phyloP scores from a whole-genome alignment of 768 basidiomycete species.

The Suillus tomentosus region DNA sequence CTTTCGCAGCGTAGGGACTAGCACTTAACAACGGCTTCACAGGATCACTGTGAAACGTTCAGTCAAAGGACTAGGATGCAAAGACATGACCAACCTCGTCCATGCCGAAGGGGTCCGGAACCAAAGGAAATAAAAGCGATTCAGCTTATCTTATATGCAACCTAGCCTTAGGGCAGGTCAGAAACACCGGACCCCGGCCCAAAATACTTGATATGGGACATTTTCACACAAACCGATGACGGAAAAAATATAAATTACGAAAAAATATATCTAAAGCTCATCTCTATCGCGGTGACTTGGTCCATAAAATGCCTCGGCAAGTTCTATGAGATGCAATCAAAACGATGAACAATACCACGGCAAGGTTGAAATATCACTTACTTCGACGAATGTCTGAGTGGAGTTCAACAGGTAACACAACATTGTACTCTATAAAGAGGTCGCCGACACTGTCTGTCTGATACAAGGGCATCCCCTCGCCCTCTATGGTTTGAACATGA shows the following conservation, averaged over 20 bases:
- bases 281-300: constrained; percentile 36
- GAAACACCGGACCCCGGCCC: constrained; percentile 21
- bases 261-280: constrained; percentile 34
- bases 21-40: constrained; percentile 3
- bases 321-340: constrained; percentile 42
- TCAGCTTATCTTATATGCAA: constrained; percentile 16
- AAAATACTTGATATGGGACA: not conserved
- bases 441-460: constrained; percentile 67
- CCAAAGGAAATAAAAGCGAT: constrained; percentile 13
- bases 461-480: constrained; percentile 87
- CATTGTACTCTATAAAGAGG: constrained; percentile 90
- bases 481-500: constrained; percentile 81
- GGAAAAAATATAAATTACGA: not conserved
- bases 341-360: not conserved
- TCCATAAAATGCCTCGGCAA: constrained; percentile 54
- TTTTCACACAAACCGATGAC: not conserved
- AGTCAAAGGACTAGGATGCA: not conserved
- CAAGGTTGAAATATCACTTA: constrained; percentile 44
- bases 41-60: not conserved
- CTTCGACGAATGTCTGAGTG: constrained; percentile 69
- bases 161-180: constrained; percentile 32
- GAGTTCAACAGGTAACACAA: constrained; percentile 81
- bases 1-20: not conserved
- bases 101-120: constrained; percentile 35
- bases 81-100: not conserved